These are phyloP conservation scores for Curvularia sp. DNA, from an alignment of 2,329 filamentous ascomycete genomes.

Conservation along the genomic window DNA sequence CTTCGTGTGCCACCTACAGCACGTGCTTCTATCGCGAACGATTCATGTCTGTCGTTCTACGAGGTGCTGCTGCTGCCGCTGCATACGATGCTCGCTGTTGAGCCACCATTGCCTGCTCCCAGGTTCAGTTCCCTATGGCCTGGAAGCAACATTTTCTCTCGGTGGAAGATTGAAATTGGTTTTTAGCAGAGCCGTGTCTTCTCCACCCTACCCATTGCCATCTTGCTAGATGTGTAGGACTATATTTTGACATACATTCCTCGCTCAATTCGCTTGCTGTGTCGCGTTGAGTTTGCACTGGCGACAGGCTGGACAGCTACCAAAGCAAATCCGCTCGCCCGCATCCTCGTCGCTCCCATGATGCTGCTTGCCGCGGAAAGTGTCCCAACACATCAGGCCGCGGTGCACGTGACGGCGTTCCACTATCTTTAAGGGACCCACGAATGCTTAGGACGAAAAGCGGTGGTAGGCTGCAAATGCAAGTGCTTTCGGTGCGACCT, in stretches of 20 bases:
- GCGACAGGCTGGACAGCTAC: background rate
- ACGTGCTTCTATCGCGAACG: slow-evolving; percentile 18
- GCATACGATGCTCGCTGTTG: slow-evolving; percentile 19
- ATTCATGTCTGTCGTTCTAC: slow-evolving; percentile 29
- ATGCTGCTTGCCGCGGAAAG: background rate
- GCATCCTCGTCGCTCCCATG: background rate
- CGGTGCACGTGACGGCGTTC: background rate
- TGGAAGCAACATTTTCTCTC: slow-evolving; percentile 59
- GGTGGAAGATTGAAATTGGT: slow-evolving; percentile 60
- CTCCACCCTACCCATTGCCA: slow-evolving; percentile 59
- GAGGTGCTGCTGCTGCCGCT: slow-evolving; percentile 18
- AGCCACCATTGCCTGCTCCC: slow-evolving; percentile 61
- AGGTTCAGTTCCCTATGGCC: slow-evolving; percentile 55
- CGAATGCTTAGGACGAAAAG: background rate
- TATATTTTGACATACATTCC: slow-evolving; percentile 58
- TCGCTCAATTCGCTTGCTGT: background rate
- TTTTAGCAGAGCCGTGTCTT: slow-evolving; percentile 63
- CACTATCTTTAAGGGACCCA: background rate
- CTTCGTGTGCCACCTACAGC: slow-evolving; percentile 11
- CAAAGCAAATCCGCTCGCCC: background rate
- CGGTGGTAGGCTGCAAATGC: background rate
- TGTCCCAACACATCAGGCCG: background rate
- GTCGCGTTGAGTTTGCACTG: background rate
- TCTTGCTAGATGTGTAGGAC: slow-evolving; percentile 54
- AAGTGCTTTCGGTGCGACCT: background rate